Evolutionary conservation across 208 protist genomes (phyloP).

Genomic region (Leishmania guyanensis): DNA sequence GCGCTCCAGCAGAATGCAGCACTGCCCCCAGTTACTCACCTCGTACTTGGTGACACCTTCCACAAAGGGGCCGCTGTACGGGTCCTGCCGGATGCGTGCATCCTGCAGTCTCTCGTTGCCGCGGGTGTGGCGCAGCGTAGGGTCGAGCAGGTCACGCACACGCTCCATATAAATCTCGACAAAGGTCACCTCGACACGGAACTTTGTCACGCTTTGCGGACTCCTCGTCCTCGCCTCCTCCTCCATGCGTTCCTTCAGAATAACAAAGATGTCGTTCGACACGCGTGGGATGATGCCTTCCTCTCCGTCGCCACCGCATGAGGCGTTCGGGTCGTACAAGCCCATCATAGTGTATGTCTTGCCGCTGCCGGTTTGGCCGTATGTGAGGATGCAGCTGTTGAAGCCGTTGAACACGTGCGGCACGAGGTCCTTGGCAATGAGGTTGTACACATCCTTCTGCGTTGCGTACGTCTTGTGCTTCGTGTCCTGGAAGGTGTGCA

Average conservation of each 20-base stretch:
- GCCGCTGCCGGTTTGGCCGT: constrained; percentile 93
- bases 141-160: constrained; percentile 95
- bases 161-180: constrained; percentile 98
- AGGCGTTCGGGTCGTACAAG: constrained; percentile 70
- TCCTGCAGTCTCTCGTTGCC: constrained; percentile 83
- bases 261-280: constrained; percentile 88
- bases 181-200: constrained; percentile 95
- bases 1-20: constrained; percentile 86
- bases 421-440: constrained; percentile 90
- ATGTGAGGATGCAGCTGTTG: constrained; percentile 93
- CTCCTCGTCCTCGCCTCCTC: constrained; percentile 40
- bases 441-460: constrained; percentile 90
- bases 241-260: constrained; percentile 51
- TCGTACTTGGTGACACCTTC: constrained; percentile 91
- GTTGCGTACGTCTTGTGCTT: constrained; percentile 70
- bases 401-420: constrained; percentile 93
- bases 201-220: constrained; percentile 36
- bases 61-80: constrained; percentile 85
- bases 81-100: constrained; percentile 90
- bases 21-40: constrained; percentile 88
- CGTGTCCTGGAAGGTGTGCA: constrained; percentile 86
- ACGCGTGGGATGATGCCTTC: constrained; percentile 92
- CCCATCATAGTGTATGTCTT: constrained; percentile 95
- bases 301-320: constrained; percentile 78
- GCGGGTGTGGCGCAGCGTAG: constrained; percentile 67